Evolutionary conservation across 768 basidiomycete species (phyloP), one percentile per base, ranked within the genome.

Genomic region (Crucibulum laeve): DNA sequence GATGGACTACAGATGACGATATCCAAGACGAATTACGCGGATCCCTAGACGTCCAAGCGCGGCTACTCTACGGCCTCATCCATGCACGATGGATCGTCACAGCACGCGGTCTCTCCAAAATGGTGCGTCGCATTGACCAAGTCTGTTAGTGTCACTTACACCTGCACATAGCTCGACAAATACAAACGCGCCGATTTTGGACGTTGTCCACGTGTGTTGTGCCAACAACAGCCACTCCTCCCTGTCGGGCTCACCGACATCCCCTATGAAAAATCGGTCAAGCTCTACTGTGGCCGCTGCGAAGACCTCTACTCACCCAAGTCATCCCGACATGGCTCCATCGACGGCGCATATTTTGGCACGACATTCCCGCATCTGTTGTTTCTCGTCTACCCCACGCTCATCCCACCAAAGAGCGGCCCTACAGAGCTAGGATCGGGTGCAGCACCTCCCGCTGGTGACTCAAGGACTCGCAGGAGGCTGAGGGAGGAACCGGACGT

Each of bases 291-390:
- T 61, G 94, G 93, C 1, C 85, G 93, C 26, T 99, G 96, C 65
- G 95, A 99, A 67, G 96, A 99, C 66, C 84, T 99, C 53, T 99
- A 98, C 67, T 91, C 89, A 0, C 96, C 96, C 26, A 99, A 99
- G 63, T 93, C 90, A 1, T 93, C 92, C 4, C 81, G 95, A 22
- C 96, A 99, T 62, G 95, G 95, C 38, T 87, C 87, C 26, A 97
- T 99, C 59, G 96, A 99, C 60, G 95, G 96, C 22, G 96, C 96
- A 1, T 99, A 95, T 67, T 99, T 99, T 54, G 96, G 96, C 47
- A 95, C 93, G 0, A 96, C 94, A 1, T 97, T 98, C 72, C 92
- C 94, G 0, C 95, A 97, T 61, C 82, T 99, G 43, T 72, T 97
- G 38, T 96, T 94, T 71, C 91, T 98, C 72, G 92, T 97, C 25